Evolutionary conservation across 352 stramenopile genomes (phyloP), one percentile per base, ranked within the genome.

Genomic region (Phytophthora hybrid): DNA sequence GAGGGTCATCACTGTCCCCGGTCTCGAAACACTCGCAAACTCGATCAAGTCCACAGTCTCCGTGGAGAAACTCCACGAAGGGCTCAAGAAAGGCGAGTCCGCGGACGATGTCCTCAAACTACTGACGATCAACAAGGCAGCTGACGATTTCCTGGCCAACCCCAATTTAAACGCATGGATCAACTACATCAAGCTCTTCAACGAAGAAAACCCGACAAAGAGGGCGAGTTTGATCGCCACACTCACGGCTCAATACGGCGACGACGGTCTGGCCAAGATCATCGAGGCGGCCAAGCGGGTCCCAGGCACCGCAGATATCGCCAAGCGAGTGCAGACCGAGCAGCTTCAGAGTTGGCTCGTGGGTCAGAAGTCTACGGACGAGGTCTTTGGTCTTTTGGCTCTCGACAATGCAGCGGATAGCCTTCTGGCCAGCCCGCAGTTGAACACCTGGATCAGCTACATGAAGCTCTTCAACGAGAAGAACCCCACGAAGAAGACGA

Each of bases 121-220:
- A 0, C 34, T 72, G 14, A 21, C 32, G 14, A 46, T 66, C 19
- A 56, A 66, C 46, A 49, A 72, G 21, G 65, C 57, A 53, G 65
- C 46, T 1, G 47, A 66, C n/a, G 29, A 59, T 7, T 10, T 72
- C 16, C 47, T 64, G 1, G 16, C 26, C 18, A 62, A 51, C 32
- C 53, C 53, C 5, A 19, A 59, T 16, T 21, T 72, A n/a, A 55
- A 32, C 57, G 57, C 32, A 26, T 66, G 44, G 65, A 31, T 72
- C 34, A 56, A 5, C 11, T 72, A 66, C 65, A 66, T 72, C 32
- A 72, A 72, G 19, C 23, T 32, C 2, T 73, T 68, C 23, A 73
- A 73, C 39, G 13, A 16, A 8, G 10, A 61, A 21, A 73, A 73
- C 29, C 59, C 66, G 6, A 59, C 5, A 11, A 29, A 58, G 10